Evolutionary conservation across 331 rosid species (phyloP).

Genomic region (Malus hybrid): DNA sequence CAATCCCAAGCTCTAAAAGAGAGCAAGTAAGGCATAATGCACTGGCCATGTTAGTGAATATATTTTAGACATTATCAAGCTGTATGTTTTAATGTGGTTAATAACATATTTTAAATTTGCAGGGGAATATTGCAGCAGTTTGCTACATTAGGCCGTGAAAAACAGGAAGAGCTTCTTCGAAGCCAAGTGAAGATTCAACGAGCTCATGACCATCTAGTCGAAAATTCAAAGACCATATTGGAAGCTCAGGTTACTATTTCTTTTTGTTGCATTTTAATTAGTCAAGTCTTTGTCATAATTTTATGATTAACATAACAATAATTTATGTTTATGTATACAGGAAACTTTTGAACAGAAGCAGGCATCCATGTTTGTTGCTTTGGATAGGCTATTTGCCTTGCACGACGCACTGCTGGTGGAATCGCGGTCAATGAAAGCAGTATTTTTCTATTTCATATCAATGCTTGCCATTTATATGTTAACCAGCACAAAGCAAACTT

Average conservation of each 20-base stretch:
- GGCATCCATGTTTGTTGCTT: conserved; percentile 8
- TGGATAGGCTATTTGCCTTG: conserved; percentile 15
- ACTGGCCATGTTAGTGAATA: neutral
- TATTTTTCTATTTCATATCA: conserved; percentile 5
- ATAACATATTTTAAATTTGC: neutral
- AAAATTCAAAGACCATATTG: conserved; percentile 19
- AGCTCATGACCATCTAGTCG: conserved; percentile 8
- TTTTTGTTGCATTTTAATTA: neutral
- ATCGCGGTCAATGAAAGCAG: conserved; percentile 8
- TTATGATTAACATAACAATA: neutral
- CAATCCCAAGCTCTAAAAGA: conserved; percentile 22
- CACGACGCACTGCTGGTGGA: conserved; percentile 9
- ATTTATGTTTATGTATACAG: neutral
- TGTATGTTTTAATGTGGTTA: neutral
- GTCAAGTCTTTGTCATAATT: neutral
- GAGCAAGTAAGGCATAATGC: conserved; percentile 11
- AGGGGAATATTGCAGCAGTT: conserved; percentile 9
- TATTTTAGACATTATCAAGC: neutral
- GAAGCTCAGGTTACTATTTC: conserved; percentile 8
- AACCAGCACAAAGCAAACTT: conserved; percentile 23
- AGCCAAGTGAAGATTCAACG: conserved; percentile 1
- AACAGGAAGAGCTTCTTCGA: conserved; percentile 20
- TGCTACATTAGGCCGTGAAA: conserved; percentile 14
- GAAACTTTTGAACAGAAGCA: conserved; percentile 19
- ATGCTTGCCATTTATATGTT: conserved; percentile 8